These are phyloP conservation scores for Lachnellula willkommii DNA, from an alignment of 2,329 filamentous ascomycete genomes.

Conservation along the genomic window DNA sequence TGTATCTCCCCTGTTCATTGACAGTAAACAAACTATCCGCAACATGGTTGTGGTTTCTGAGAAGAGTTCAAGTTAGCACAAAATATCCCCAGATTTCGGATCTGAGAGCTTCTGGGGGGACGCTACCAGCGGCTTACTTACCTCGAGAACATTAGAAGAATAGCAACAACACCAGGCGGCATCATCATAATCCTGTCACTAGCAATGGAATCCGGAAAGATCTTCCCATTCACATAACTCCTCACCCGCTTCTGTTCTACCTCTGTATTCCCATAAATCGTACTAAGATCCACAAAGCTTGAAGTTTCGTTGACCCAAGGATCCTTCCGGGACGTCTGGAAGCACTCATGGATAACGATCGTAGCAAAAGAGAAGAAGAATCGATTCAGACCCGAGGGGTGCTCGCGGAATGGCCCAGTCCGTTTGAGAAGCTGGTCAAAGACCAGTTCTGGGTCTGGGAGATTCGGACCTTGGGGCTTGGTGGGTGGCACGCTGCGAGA, in stretches of 20 bases:
- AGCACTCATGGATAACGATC: conserved; percentile 44
- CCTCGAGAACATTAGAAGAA: conserved; percentile 39
- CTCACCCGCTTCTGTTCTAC: conserved; percentile 39
- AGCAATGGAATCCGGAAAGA: conserved; percentile 41
- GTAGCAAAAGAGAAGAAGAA: conserved; percentile 45
- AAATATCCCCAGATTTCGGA: background rate
- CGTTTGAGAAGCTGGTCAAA: conserved; percentile 42
- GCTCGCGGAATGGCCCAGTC: conserved; percentile 36
- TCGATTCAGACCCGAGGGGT: conserved; percentile 41
- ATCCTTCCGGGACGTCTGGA: conserved; percentile 38
- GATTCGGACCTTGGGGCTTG: conserved; percentile 45
- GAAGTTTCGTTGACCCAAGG: conserved; percentile 42
- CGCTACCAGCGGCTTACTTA: background rate
- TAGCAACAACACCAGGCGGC: conserved; percentile 41
- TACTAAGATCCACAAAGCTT: conserved; percentile 43
- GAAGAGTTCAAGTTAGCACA: background rate
- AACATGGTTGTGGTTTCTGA: conserved; percentile 40
- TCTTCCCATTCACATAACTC: conserved; percentile 39
- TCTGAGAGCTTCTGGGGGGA: background rate
- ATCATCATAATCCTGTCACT: conserved; percentile 44
- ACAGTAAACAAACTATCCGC: conserved; percentile 36
- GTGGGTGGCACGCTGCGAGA: conserved; percentile 39
- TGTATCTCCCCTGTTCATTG: conserved; percentile 41
- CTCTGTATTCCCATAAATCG: conserved; percentile 41
- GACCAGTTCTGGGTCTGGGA: conserved; percentile 44